These are phyloP conservation scores for Leishmania guyanensis DNA, from an alignment of 208 protist genomes.

Conservation along the genomic window DNA sequence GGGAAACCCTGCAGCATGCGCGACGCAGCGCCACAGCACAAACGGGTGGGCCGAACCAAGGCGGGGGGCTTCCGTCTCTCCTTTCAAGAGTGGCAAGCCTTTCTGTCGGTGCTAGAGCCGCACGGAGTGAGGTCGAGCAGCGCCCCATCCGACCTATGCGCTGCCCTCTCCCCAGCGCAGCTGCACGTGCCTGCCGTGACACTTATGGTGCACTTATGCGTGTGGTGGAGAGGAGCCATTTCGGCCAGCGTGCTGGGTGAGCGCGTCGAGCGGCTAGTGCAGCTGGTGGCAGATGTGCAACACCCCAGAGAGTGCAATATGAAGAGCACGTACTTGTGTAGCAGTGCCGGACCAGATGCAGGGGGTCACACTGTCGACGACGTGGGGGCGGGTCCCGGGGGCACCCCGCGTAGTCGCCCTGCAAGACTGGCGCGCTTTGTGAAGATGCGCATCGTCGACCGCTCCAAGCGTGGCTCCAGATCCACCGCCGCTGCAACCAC, in stretches of 20 bases:
- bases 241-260: slow-evolving; percentile 21
- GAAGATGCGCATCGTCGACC: slow-evolving; percentile 12
- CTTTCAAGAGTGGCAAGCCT: slow-evolving; percentile 76
- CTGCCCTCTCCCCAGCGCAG: slow-evolving; percentile 20
- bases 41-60: slow-evolving; percentile 2
- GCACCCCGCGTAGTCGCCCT: slow-evolving; percentile 6
- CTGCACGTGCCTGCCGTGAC: slow-evolving; percentile 57
- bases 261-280: slow-evolving; percentile 36
- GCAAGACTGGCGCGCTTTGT: slow-evolving; percentile 23
- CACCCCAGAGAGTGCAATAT: background rate
- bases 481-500: background rate
- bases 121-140: slow-evolving; percentile 12
- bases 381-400: background rate
- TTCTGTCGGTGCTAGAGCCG: slow-evolving; percentile 53
- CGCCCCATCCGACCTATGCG: slow-evolving; percentile 50
- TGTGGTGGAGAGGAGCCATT: slow-evolving; percentile 56
- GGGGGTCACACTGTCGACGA: background rate
- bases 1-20: background rate
- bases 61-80: slow-evolving; percentile 50
- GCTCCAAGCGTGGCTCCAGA: background rate
- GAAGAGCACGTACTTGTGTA: background rate
- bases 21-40: slow-evolving; percentile 9
- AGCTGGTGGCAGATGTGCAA: slow-evolving; percentile 13
- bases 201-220: slow-evolving; percentile 64
- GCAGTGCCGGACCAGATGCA: background rate